phyloP scores from a whole-genome alignment of 2,329 filamentous ascomycete genomes.

The Ascochyta koolunga region DNA sequence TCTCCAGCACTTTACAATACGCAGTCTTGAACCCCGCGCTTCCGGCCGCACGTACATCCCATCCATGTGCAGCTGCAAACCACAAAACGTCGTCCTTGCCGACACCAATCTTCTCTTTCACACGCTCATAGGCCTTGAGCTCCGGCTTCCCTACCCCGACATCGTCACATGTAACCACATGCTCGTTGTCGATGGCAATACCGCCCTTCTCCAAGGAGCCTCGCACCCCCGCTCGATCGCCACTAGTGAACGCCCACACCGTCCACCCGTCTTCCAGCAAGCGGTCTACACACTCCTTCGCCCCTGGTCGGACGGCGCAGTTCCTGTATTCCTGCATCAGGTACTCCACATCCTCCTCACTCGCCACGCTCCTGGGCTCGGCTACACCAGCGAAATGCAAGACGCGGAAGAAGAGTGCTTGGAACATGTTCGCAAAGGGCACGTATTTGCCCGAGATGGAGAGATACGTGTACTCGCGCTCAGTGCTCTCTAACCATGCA shows the following conservation, averaged over 20 bases:
- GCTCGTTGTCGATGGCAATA: conserved; percentile 58
- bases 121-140: conserved; percentile 53
- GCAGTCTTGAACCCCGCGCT: conserved; percentile 60
- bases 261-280: conserved; percentile 57
- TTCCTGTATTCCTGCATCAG: conserved; percentile 50
- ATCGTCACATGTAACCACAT: conserved; percentile 60
- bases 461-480: conserved; percentile 59
- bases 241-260: conserved; percentile 62
- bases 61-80: conserved; percentile 67
- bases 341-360: conserved; percentile 51
- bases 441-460: conserved; percentile 53
- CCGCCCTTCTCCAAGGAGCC: conserved; percentile 60
- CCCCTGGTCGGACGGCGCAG: conserved; percentile 45
- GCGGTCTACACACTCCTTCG: conserved; percentile 51
- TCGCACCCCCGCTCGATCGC: conserved; percentile 56
- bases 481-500: conserved; percentile 55
- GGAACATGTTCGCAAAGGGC: conserved; percentile 53
- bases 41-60: conserved; percentile 62
- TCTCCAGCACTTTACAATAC: conserved; percentile 61
- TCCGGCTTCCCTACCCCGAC: conserved; percentile 59
- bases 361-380: conserved; percentile 52
- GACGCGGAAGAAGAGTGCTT: conserved; percentile 57
- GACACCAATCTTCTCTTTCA: conserved; percentile 51
- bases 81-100: conserved; percentile 50
- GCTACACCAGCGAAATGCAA: conserved; percentile 53